phyloP scores from a whole-genome alignment of 257 asterid species.

The Asclepias syriaca region DNA sequence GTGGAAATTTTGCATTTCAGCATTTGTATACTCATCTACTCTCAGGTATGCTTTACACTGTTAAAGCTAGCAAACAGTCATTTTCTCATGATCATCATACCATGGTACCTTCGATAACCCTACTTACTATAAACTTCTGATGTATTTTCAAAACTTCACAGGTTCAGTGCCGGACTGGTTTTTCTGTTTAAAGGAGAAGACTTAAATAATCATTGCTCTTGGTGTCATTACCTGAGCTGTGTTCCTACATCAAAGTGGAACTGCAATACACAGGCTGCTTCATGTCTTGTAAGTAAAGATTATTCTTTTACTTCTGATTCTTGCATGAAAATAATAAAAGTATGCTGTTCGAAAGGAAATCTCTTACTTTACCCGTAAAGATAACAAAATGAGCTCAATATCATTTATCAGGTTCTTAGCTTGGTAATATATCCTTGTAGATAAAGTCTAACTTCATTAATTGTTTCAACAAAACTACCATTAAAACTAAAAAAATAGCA shows the following conservation, averaged over 20 bases:
- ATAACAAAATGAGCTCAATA: no score
- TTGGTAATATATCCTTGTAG: no score
- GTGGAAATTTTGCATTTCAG: background rate
- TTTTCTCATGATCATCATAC: background rate
- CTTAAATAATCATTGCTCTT: slow-evolving; percentile 73
- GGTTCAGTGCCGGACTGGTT: slow-evolving; percentile 64
- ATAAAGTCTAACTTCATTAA: no score
- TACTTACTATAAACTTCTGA: background rate
- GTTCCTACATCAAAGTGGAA: slow-evolving; percentile 80
- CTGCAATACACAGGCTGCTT: slow-evolving; percentile 60
- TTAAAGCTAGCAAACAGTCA: background rate
- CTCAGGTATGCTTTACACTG: background rate
- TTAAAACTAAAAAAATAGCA: background rate
- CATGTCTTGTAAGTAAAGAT: slow-evolving; percentile 52
- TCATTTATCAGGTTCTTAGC: no score
- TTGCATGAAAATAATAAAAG: background rate
- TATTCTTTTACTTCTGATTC: background rate
- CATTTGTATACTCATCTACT: background rate
- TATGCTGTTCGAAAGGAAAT: no score
- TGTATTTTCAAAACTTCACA: slow-evolving; percentile 5
- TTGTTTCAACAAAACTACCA: no score
- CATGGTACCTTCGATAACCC: background rate
- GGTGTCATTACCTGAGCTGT: slow-evolving; percentile 94
- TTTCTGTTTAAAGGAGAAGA: slow-evolving; percentile 82
- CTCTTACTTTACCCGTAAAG: no score